A percentile compares a stretch with the other conserved stretches of the same genome.
phyloP scores from a whole-genome alignment of 2,329 filamentous ascomycete species.

The Hypoxylon sp. region DNA sequence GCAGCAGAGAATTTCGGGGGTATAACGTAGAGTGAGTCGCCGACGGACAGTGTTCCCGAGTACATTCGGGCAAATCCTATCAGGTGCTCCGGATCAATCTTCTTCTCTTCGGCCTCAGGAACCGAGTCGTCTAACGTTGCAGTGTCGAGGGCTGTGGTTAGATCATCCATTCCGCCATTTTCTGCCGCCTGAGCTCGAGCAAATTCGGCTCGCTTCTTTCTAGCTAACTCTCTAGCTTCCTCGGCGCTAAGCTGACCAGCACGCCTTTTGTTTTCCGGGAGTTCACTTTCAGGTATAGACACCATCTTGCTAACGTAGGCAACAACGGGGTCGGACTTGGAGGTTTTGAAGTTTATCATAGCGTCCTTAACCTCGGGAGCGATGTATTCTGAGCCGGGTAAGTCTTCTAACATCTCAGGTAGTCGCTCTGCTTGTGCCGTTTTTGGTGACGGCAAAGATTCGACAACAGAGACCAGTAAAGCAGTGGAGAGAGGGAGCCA shows the following conservation, averaged over 20 bases:
- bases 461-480: constrained; percentile 91
- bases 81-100: constrained; percentile 84
- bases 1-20: constrained; percentile 93
- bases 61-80: constrained; percentile 96
- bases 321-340: constrained; percentile 81
- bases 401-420: constrained; percentile 82
- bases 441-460: constrained; percentile 88
- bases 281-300: constrained; percentile 90
- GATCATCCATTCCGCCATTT: constrained; percentile 65
- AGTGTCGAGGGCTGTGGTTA: constrained; percentile 73
- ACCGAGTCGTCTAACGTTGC: constrained; percentile 70
- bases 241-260: constrained; percentile 83
- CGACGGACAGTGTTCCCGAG: constrained; percentile 89
- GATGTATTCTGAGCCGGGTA: constrained; percentile 82
- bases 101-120: constrained; percentile 67
- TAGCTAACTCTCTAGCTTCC: constrained; percentile 88
- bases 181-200: constrained; percentile 79
- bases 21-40: constrained; percentile 91
- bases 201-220: constrained; percentile 90
- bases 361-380: constrained; percentile 79
- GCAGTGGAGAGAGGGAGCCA: constrained; percentile 97
- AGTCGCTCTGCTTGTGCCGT: constrained; percentile 84
- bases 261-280: constrained; percentile 86
- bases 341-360: constrained; percentile 83
- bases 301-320: constrained; percentile 99